Evolutionary conservation across 75 land plant genomes (phyloP), one percentile per base, ranked within the genome.

Genomic region (Picea sitchensis): DNA sequence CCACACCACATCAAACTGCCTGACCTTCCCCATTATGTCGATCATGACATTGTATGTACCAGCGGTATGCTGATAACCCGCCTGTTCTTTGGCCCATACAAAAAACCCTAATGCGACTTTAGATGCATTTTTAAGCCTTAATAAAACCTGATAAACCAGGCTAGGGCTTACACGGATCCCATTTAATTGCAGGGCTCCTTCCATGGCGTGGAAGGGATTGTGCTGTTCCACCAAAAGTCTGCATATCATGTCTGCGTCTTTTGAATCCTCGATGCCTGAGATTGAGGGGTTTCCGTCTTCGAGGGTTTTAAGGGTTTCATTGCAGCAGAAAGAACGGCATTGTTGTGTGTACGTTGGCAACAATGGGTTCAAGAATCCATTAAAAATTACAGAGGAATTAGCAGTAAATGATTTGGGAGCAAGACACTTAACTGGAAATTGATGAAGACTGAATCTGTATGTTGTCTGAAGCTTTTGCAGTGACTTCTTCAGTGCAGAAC

Each of bases 1-100:
- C 94, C 94, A 92, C n/a, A 86, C 89, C 26, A 62, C 86, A 77
- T 88, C 90, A 80, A 90, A 92, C 80, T 90, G 92, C 54, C 86
- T 88, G 44, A 85, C 90, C 36, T 62, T 79, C 61, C 84, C 84
- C 13, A 92, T 69, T n/a, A 81, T 77, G 57, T 91, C 93, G 61
- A 91, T 80, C 67, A 91, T 78, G 76, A 87, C 54, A 20, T 84
- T 75, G 82, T 81, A 88, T 14, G 85, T 51, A 21, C 21, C 47
- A 26, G 81, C 58, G 74, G 74, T 65, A 77, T 73, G 78, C 51
- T 32, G 26, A 51, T 69, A 77, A 59, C 56, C 51, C 41, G 69
- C 75, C 34, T 64, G 54, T 68, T 74, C 76, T 26, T 80, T 58
- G 61, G 86, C 73, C 77, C 62, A 87, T 59, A 61, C 30, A 84